Percentiles rank a stretch among this genome's conserved stretches.
These are phyloP conservation scores for Picea glauca DNA, from an alignment of 75 land plant species.

Conservation along the genomic window DNA sequence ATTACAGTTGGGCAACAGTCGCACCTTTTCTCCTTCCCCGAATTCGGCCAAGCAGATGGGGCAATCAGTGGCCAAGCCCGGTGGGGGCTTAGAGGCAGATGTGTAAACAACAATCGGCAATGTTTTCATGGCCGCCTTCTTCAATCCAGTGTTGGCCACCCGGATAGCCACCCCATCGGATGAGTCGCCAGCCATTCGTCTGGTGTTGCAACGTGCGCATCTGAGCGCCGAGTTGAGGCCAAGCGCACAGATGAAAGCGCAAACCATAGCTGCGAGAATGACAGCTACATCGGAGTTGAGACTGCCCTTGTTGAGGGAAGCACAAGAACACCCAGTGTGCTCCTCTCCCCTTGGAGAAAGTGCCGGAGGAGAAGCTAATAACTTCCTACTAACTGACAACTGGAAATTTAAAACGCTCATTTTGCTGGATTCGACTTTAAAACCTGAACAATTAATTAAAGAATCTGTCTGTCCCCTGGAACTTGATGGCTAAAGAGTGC, in stretches of 20 bases:
- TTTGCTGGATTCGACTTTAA: too few species aligned
- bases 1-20: constrained; percentile 60
- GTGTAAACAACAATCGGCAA: constrained; percentile 34
- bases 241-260: constrained; percentile 50
- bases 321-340: too few species aligned
- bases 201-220: constrained; percentile 36
- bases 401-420: too few species aligned
- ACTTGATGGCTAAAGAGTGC: too few species aligned
- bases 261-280: constrained; percentile 56
- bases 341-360: background rate
- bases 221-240: constrained; percentile 44
- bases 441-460: too few species aligned
- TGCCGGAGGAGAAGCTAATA: too few species aligned
- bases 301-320: constrained; percentile 16
- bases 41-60: constrained; percentile 67
- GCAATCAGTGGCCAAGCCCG: constrained; percentile 26
- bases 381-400: too few species aligned
- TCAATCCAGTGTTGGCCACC: constrained; percentile 11
- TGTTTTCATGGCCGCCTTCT: background rate
- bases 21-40: constrained; percentile 27
- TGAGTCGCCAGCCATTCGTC: constrained; percentile 16
- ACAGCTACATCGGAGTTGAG: constrained; percentile 66
- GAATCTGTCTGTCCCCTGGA: too few species aligned
- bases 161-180: constrained; percentile 13
- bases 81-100: background rate